phyloP scores from a whole-genome alignment of 805 yeast species.

The Nakazawaea molendinolei region DNA sequence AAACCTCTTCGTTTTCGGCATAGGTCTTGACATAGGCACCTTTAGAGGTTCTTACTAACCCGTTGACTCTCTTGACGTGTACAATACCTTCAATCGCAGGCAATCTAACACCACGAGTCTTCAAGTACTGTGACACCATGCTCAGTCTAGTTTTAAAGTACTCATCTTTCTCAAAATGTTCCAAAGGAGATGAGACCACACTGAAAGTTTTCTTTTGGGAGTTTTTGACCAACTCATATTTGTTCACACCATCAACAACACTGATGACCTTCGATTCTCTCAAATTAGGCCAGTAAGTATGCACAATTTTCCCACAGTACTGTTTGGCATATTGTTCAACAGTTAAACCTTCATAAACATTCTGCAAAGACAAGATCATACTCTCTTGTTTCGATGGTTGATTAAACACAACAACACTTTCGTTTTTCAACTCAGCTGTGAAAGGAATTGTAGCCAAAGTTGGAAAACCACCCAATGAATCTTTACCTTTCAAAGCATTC shows the following conservation, averaged over 20 bases:
- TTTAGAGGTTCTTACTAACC: slow-evolving; percentile 56
- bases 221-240: slow-evolving; percentile 36
- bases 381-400: slow-evolving; percentile 82
- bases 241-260: slow-evolving; percentile 47
- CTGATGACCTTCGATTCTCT: slow-evolving; percentile 68
- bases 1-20: slow-evolving; percentile 40
- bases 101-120: slow-evolving; percentile 58
- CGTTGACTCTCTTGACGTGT: slow-evolving; percentile 70
- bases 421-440: slow-evolving; percentile 42
- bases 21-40: slow-evolving; percentile 82
- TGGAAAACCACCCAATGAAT: slow-evolving; percentile 86
- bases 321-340: slow-evolving; percentile 61
- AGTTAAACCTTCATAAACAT: slow-evolving; percentile 47
- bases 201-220: slow-evolving; percentile 14
- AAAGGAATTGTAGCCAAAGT: slow-evolving; percentile 67
- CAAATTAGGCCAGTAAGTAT: slow-evolving; percentile 86
- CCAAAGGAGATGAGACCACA: slow-evolving; percentile 32
- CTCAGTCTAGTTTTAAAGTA: slow-evolving; percentile 36
- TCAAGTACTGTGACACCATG: slow-evolving; percentile 35
- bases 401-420: slow-evolving; percentile 73
- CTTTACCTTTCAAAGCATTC: slow-evolving; percentile 65
- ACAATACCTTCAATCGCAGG: slow-evolving; percentile 49
- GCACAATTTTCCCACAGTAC: slow-evolving; percentile 56
- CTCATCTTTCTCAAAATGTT: slow-evolving; percentile 38
- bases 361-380: slow-evolving; percentile 56